phyloP scores from a whole-genome alignment of 2,329 filamentous ascomycete species.

The Penicillium sp. region DNA sequence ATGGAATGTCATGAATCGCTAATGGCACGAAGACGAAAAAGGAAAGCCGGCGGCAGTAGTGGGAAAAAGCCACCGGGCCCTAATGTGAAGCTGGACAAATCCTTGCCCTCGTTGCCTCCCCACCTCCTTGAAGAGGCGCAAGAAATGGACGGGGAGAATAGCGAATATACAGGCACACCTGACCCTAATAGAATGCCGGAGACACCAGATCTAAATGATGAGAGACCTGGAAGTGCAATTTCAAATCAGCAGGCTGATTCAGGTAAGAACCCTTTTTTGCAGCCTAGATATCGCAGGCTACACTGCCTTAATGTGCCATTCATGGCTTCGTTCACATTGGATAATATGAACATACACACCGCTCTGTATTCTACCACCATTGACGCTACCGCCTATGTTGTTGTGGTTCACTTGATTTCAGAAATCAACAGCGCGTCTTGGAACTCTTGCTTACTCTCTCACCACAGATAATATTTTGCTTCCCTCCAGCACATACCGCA shows the following conservation, averaged over 20 bases:
- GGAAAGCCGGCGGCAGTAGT: constrained; percentile 63
- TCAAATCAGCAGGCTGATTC: constrained; percentile 27
- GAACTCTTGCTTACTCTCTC: not conserved
- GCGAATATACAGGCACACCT: constrained; percentile 60
- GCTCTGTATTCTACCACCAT: not conserved
- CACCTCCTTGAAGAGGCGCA: constrained; percentile 63
- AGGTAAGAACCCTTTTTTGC: constrained; percentile 24
- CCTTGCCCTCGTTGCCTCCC: constrained; percentile 82
- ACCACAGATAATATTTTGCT: constrained; percentile 61
- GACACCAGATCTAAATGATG: constrained; percentile 16
- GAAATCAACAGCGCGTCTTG: not conserved
- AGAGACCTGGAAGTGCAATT: constrained; percentile 23
- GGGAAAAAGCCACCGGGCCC: constrained; percentile 40
- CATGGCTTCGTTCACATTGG: too few species aligned
- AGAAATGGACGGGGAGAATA: constrained; percentile 56
- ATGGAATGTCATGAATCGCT: constrained; percentile 98
- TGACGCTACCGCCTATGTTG: not conserved
- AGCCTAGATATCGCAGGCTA: not conserved
- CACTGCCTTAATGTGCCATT: not conserved
- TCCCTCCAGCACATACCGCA: constrained; percentile 73
- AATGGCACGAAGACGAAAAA: constrained; percentile 85
- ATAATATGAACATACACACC: not conserved
- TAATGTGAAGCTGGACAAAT: constrained; percentile 76
- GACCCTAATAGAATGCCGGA: constrained; percentile 25
- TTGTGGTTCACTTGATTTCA: not conserved